phyloP scores from a whole-genome alignment of 2,329 filamentous ascomycete genomes.

The Chaetomiaceae sp. region DNA sequence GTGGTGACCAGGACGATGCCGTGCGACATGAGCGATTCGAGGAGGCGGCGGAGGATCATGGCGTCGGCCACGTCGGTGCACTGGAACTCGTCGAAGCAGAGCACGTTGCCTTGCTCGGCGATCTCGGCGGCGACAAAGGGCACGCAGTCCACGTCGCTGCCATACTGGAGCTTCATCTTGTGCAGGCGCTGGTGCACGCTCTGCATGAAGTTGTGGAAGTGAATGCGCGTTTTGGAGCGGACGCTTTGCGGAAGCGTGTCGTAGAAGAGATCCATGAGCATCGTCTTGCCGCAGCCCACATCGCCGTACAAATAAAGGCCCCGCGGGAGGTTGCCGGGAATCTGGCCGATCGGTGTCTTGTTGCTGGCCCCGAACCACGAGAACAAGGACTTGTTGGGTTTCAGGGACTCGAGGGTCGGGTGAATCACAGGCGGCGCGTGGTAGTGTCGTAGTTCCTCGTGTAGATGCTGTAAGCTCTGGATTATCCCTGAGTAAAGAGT shows the following conservation, averaged over 20 bases:
- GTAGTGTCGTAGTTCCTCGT: slow-evolving; percentile 76
- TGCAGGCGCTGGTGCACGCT: slow-evolving; percentile 90
- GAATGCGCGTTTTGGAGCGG: slow-evolving; percentile 80
- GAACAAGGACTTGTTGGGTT: slow-evolving; percentile 55
- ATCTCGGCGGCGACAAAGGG: slow-evolving; percentile 95
- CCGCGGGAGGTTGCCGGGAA: slow-evolving; percentile 72
- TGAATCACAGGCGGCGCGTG: slow-evolving; percentile 68
- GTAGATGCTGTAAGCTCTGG: slow-evolving; percentile 80
- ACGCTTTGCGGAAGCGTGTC: slow-evolving; percentile 82
- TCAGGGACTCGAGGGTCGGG: slow-evolving; percentile 68
- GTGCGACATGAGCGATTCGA: slow-evolving; percentile 90
- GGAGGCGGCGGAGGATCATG: slow-evolving; percentile 86
- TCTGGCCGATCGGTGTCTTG: slow-evolving; percentile 42
- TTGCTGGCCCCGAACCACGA: slow-evolving; percentile 56
- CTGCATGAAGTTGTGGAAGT: slow-evolving; percentile 99
- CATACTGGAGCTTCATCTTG: slow-evolving; percentile 81
- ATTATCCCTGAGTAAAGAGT: slow-evolving; percentile 63
- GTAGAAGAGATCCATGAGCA: slow-evolving; percentile 99
- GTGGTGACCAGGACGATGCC: slow-evolving; percentile 96
- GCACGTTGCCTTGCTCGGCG: slow-evolving; percentile 74
- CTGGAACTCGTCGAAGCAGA: slow-evolving; percentile 99
- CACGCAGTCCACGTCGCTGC: slow-evolving; percentile 83
- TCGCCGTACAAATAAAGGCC: slow-evolving; percentile 95
- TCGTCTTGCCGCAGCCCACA: slow-evolving; percentile 96
- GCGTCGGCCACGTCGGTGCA: slow-evolving; percentile 97